Base-by-base conservation (phyloP, 1,284 basidiomycete genomes). In the Fomes fomentarius region DNA sequence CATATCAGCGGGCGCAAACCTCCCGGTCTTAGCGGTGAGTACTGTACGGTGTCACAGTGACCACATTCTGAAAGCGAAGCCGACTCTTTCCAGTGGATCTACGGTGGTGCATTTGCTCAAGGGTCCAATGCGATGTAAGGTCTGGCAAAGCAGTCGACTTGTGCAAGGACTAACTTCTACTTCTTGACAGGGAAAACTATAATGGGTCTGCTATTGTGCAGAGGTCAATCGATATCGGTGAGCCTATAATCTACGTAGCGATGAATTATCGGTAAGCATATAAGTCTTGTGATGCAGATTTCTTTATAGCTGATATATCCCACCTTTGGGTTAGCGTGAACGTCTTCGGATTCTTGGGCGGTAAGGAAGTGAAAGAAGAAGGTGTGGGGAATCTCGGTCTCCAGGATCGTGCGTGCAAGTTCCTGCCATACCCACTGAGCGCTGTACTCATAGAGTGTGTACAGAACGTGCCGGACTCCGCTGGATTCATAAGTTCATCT, bases 351-450 rank as follows among this genome's bases (percentile, higher is more conserved):
- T 58, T 61, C 47, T 43, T 62, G n/a, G 52, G 54, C 1, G 55
- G 81, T n/a, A 62, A 76, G 52, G 78, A 83, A 60, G 74, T 81
- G 25, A 71, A 74, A 38, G 73, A 70, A 15, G 81, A 77, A 6
- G 78, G 80, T 1, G 66, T 81, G 2, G 76, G 79, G 1, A 85
- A 85, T 58, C 63, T 82, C 1, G 84, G 83, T 2, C 65, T 84
- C 6, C 76, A 74, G 44, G 80, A 83, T 58, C 80, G 81, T 82
- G 58, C 58, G 78, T 30, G 12, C 28, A 6, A 30, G 7, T 30
- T 17, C 14, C 4, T 9, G 15, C 19, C 17, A 37, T 4, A 15
- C 19, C 7, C 15, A n/a, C 14, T 37, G 8, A 3, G 15, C 9
- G 3, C 35, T 54, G 57, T 1, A 37, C 15, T 17, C 35, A 30